phyloP scores from a whole-genome alignment of 1,284 basidiomycete species.

The Xanthoconium separans region DNA sequence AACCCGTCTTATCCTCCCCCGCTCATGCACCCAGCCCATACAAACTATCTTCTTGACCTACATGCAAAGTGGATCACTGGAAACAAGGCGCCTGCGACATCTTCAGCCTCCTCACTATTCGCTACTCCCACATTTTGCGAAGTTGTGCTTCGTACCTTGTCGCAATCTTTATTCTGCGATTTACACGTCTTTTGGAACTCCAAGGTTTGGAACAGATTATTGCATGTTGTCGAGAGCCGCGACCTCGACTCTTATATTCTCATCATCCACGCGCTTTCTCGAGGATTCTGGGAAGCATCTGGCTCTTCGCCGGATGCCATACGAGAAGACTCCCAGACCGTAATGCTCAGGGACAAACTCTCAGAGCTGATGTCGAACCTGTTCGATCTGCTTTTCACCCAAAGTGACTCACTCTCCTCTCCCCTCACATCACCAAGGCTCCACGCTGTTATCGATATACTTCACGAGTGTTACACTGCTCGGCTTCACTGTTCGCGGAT shows the following conservation, averaged over 20 bases:
- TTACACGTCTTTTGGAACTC: slow-evolving; percentile 37
- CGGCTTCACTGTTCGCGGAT: slow-evolving; percentile 17
- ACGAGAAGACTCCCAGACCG: slow-evolving; percentile 3
- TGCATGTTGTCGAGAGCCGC: slow-evolving; percentile 21
- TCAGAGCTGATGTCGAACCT: slow-evolving; percentile 25
- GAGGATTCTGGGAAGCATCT: slow-evolving; percentile 10
- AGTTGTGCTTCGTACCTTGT: slow-evolving; percentile 17
- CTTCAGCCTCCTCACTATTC: slow-evolving; percentile 14
- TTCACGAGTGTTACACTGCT: slow-evolving; percentile 17
- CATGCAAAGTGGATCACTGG: slow-evolving; percentile 32
- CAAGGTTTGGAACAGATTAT: slow-evolving; percentile 37
- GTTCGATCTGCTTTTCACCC: slow-evolving; percentile 26
- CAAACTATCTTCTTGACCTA: slow-evolving; percentile 40
- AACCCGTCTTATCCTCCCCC: slow-evolving; percentile 21
- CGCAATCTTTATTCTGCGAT: slow-evolving; percentile 8
- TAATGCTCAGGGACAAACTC: slow-evolving; percentile 19
- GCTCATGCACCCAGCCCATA: slow-evolving; percentile 44
- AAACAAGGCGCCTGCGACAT: slow-evolving; percentile 1
- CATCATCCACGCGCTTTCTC: slow-evolving; percentile 15
- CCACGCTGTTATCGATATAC: slow-evolving; percentile 18
- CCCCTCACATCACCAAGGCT: slow-evolving; percentile 7
- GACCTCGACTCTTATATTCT: slow-evolving; percentile 27
- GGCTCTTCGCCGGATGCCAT: background rate
- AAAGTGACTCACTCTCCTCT: background rate
- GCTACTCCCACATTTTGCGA: slow-evolving; percentile 31